A percentile compares a stretch with the other conserved stretches of the same genome.
Evolutionary conservation across 228 moss, liverwort and hornwort genomes (phyloP).

Genomic region (Sphagnum magellanicum): DNA sequence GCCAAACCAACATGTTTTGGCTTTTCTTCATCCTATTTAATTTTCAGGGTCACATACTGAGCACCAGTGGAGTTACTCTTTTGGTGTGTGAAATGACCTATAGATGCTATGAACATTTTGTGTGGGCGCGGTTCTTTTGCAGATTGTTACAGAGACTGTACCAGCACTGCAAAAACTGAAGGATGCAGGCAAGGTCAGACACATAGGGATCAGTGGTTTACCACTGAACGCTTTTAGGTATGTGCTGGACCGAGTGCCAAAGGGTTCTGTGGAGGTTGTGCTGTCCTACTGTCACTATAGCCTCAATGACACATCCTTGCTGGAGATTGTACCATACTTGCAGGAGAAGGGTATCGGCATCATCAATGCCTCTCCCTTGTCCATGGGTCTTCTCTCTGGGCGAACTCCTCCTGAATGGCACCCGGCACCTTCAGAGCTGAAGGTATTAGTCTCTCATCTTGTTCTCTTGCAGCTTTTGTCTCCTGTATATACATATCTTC

Average conservation of each 20-base stretch:
- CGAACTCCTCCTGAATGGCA: conserved; percentile 87
- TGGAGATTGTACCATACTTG: conserved; percentile 68
- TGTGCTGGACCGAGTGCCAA: conserved; percentile 72
- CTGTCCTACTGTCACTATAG: conserved; percentile 85
- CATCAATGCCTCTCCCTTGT: conserved; percentile 91
- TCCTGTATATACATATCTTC: no score
- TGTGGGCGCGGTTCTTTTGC: neutral
- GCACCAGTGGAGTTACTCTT: no score
- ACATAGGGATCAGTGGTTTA: conserved; percentile 86
- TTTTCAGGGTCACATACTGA: no score
- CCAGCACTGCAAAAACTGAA: conserved; percentile 82
- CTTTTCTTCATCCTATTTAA: no score
- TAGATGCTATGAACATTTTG: no score
- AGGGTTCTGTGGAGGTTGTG: conserved; percentile 63
- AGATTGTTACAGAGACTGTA: conserved; percentile 79
- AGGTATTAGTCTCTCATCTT: conserved; percentile 28
- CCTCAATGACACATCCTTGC: conserved; percentile 72
- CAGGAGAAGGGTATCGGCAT: conserved; percentile 83
- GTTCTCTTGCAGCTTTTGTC: neutral
- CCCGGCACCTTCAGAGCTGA: conserved; percentile 78
- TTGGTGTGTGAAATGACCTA: no score
- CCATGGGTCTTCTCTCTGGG: conserved; percentile 80
- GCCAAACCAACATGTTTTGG: no score
- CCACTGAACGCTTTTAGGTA: conserved; percentile 69
- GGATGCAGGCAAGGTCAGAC: conserved; percentile 67